Evolutionary conservation across 495 filamentous ascomycete species (phyloP).

Genomic region (Lichenothelia convexa): DNA sequence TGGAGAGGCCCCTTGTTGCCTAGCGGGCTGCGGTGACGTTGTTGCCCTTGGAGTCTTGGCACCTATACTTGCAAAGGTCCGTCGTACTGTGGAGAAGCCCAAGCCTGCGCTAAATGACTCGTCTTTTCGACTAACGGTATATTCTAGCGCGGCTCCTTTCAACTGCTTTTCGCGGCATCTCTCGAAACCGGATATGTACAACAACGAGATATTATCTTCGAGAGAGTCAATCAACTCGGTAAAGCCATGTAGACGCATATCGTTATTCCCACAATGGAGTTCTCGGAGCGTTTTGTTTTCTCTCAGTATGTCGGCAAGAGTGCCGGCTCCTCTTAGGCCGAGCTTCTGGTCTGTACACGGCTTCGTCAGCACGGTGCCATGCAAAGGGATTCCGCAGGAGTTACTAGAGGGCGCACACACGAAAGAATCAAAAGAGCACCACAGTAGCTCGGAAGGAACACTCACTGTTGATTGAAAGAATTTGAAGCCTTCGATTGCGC

Average conservation of each 20-base stretch:
- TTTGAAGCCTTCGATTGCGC: constrained; percentile 52
- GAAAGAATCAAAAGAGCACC: too few species aligned
- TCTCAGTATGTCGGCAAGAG: constrained; percentile 57
- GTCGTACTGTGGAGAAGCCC: too few species aligned
- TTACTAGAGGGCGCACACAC: too few species aligned
- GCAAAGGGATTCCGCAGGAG: too few species aligned
- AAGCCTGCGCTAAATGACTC: too few species aligned
- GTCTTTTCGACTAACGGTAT: too few species aligned
- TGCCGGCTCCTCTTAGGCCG: constrained; percentile 55
- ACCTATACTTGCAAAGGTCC: too few species aligned
- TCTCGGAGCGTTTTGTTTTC: constrained; percentile 46
- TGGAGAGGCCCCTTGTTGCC: constrained; percentile 30
- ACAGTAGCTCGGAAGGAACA: not conserved
- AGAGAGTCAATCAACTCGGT: constrained; percentile 59
- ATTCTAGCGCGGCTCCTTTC: constrained; percentile 1
- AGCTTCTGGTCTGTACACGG: constrained; percentile 20
- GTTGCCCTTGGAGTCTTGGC: too few species aligned
- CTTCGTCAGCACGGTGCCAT: too few species aligned
- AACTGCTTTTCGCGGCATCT: too few species aligned
- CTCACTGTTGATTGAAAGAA: constrained; percentile 50
- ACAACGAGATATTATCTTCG: constrained; percentile 43
- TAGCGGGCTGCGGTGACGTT: too few species aligned
- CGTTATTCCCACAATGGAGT: constrained; percentile 61
- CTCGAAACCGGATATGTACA: too few species aligned
- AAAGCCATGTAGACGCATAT: constrained; percentile 59